Evolutionary conservation across 768 basidiomycete species (phyloP).

Genomic region (Vararia minispora): DNA sequence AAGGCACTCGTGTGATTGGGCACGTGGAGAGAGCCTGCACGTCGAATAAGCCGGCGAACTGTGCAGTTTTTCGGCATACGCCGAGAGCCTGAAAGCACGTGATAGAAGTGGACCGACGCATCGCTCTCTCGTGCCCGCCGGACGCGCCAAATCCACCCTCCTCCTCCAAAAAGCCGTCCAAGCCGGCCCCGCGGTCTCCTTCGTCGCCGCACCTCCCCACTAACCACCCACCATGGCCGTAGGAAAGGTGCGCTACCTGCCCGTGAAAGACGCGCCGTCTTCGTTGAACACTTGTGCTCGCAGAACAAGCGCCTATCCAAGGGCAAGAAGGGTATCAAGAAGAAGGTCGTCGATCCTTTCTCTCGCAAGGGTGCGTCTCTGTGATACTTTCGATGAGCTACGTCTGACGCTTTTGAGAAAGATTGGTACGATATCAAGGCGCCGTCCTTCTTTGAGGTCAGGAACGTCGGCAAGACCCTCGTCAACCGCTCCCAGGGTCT

Average conservation of each 20-base stretch:
- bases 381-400: not conserved
- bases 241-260: constrained; percentile 54
- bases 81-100: too few species aligned
- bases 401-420: constrained; percentile 18
- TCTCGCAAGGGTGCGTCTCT: constrained; percentile 79
- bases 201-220: constrained; percentile 26
- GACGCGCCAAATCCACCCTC: too few species aligned
- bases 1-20: too few species aligned
- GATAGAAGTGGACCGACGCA: too few species aligned
- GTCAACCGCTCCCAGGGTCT: constrained; percentile 97
- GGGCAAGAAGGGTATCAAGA: constrained; percentile 99
- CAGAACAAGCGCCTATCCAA: constrained; percentile 98
- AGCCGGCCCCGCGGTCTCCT: constrained; percentile 29
- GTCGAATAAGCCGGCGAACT: too few species aligned
- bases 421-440: constrained; percentile 99
- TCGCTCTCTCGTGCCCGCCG: too few species aligned
- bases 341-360: constrained; percentile 99
- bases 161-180: constrained; percentile 35
- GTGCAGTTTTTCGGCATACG: too few species aligned
- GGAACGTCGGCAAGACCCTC: constrained; percentile 96
- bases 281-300: constrained; percentile 2
- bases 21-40: too few species aligned
- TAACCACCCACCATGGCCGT: constrained; percentile 61
- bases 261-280: not conserved
- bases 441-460: constrained; percentile 92